A percentile compares a stretch with the other conserved stretches of the same genome.
Conservation (phyloP, 176 grass and related monocot genomes). For the Phragmites australis region DNA sequence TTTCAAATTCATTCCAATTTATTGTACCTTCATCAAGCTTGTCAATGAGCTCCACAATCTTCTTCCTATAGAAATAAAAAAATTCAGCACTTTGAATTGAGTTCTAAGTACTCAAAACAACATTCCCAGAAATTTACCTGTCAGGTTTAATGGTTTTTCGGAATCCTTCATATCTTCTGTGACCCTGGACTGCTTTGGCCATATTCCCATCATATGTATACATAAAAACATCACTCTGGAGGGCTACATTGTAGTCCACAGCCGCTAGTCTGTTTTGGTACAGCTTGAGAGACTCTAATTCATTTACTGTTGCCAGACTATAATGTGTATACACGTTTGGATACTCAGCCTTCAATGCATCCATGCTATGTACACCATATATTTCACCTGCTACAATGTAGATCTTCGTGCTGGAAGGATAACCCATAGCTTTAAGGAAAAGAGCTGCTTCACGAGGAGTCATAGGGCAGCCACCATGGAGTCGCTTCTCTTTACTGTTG, state of each 20-base stretch:
- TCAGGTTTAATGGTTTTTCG: constrained; percentile 78
- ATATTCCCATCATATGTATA: constrained; percentile 99
- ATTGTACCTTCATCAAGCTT: constrained; percentile 65
- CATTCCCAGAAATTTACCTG: constrained; percentile 50
- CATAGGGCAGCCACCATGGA: constrained; percentile 95
- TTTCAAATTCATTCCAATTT: constrained; percentile 64
- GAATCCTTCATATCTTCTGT: constrained; percentile 91
- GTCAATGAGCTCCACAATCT: constrained; percentile 76
- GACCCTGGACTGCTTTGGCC: constrained; percentile 93
- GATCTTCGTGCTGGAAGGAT: constrained; percentile 87
- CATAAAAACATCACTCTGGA: constrained; percentile 85
- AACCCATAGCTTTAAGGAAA: constrained; percentile 96
- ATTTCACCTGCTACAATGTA: constrained; percentile 95
- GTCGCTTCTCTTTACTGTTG: constrained; percentile 69
- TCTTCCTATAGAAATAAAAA: constrained; percentile 53
- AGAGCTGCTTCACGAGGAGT: constrained; percentile 79
- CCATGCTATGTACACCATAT: constrained; percentile 81
- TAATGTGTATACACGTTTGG: constrained; percentile 84
- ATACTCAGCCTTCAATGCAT: constrained; percentile 63
- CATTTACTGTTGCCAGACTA: constrained; percentile 53
- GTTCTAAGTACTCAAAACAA: constrained; percentile 34
- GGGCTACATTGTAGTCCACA: constrained; percentile 84
- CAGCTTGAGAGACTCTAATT: constrained; percentile 59
- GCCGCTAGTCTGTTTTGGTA: constrained; percentile 89
- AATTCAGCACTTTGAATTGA: constrained; percentile 28